A percentile compares a stretch with the other conserved stretches of the same genome.
phyloP scores from a whole-genome alignment of 1,284 basidiomycete genomes.

The Meira nashicola region DNA sequence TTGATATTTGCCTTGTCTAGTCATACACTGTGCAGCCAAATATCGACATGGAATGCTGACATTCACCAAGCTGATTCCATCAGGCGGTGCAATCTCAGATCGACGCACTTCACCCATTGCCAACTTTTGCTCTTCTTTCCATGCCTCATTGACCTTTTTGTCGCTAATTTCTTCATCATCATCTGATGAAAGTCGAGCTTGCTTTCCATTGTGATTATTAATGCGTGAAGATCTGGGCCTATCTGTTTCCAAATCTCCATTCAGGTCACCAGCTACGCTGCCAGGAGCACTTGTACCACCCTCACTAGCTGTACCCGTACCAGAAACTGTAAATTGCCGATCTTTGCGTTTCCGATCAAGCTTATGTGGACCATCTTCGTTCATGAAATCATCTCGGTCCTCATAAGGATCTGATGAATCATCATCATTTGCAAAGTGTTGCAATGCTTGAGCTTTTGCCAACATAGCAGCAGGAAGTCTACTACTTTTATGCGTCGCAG shows the following conservation, averaged over 20 bases:
- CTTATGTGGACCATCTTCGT: slow-evolving; percentile 9
- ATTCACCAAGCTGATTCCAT: slow-evolving; percentile 40
- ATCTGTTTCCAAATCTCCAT: background rate
- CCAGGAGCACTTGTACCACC: slow-evolving; percentile 2
- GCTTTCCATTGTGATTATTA: background rate
- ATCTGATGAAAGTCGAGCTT: background rate
- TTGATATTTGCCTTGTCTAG: slow-evolving; percentile 84
- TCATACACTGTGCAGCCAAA: slow-evolving; percentile 81
- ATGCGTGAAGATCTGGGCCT: background rate
- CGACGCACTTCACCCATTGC: slow-evolving; percentile 21
- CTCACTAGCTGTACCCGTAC: slow-evolving; percentile 33
- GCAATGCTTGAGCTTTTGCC: slow-evolving; percentile 11
- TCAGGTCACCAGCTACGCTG: background rate
- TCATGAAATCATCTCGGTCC: background rate
- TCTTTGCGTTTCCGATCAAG: slow-evolving; percentile 33
- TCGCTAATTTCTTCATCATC: background rate
- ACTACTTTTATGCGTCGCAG: slow-evolving; percentile 26
- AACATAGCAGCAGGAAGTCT: slow-evolving; percentile 32
- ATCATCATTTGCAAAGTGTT: slow-evolving; percentile 20
- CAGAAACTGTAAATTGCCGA: slow-evolving; percentile 37
- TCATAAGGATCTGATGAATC: slow-evolving; percentile 16
- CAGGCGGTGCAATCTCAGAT: slow-evolving; percentile 17
- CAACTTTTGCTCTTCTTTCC: slow-evolving; percentile 12
- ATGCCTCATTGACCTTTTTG: slow-evolving; percentile 13
- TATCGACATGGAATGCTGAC: slow-evolving; percentile 43